Conservation (phyloP, 73 alveolate species). For the Paramecium primaurelia region DNA sequence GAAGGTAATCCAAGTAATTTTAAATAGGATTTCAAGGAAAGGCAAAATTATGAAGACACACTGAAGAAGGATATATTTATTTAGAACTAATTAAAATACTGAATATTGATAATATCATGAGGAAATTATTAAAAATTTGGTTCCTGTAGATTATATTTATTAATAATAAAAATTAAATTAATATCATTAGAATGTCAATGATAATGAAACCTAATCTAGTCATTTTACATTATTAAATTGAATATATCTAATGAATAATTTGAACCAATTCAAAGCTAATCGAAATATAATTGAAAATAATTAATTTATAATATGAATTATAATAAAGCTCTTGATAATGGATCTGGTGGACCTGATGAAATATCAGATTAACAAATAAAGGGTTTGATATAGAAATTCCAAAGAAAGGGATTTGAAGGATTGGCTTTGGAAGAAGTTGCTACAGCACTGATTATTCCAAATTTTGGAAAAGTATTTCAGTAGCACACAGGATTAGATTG, state of each 20-base stretch:
- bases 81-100: not conserved
- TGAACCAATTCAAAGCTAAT: not conserved
- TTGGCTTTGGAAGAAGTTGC: slow-evolving; percentile 95
- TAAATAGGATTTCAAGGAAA: not conserved
- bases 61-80: not conserved
- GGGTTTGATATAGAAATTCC: slow-evolving; percentile 77
- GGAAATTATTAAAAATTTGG: not conserved
- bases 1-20: too few relatives aligned
- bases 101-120: not conserved
- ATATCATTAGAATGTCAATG: not conserved
- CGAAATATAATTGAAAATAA: not conserved
- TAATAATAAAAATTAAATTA: not conserved
- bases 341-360: slow-evolving; percentile 19
- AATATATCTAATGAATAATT: not conserved
- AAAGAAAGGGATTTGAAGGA: slow-evolving; percentile 93
- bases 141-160: not conserved
- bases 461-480: slow-evolving; percentile 81
- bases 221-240: not conserved
- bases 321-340: slow-evolving; percentile 32
- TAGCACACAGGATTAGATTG: slow-evolving; percentile 88
- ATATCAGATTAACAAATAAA: not conserved
- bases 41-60: not conserved
- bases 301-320: not conserved
- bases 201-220: not conserved
- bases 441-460: slow-evolving; percentile 85